Base-by-base conservation (phyloP, 345 rosid species). In the Microcos paniculata region DNA sequence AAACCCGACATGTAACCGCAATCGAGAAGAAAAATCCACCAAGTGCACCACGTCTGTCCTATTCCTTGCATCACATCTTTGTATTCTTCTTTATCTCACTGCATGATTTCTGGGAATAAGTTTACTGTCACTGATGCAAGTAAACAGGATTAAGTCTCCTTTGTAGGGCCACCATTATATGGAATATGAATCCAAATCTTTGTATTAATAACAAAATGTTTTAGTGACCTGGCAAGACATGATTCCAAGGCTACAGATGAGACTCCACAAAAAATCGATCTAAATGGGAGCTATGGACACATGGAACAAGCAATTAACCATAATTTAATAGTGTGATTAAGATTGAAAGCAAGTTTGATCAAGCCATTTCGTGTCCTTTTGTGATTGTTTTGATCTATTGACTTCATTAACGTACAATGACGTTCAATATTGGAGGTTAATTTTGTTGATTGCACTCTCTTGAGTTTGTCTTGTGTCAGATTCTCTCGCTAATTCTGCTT, bases 331-430 rank as follows among this genome's bases (percentile, higher is more conserved):
- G 1, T 62, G 40, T 35, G 72, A 62, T 53, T 62, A 23, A 46
- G 71, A 78, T 45, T 61, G 65, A 43, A 56, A 58, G 65, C 69
- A 26, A 35, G 70, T 73, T 48, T 73, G 62, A 65, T 67, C 1
- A 16, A 55, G 18, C 55, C 31, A 4, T 61, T 35, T 30, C 21
- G 61, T 72, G 75, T 73, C 67, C 33, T 57, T 21, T 68, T 59
- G 67, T 62, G n/a, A 11, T 58, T 76, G 83, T 59, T 58, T 28
- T 58, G 56, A 38, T 73, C 52, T 58, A 38, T 61, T 13, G 64
- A 72, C 45, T 68, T 80, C 51, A 72, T 66, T 31, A 43, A 49
- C 51, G 40, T n/a, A n/a, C n/a, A n/a, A 28, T 57, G 61, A 31
- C 15, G 11, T 74, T 35, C 19, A 18, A 9, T 49, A 72, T 62